Conservation (phyloP, 2,329 filamentous ascomycete genomes). For the Penicillium vulpinum region DNA sequence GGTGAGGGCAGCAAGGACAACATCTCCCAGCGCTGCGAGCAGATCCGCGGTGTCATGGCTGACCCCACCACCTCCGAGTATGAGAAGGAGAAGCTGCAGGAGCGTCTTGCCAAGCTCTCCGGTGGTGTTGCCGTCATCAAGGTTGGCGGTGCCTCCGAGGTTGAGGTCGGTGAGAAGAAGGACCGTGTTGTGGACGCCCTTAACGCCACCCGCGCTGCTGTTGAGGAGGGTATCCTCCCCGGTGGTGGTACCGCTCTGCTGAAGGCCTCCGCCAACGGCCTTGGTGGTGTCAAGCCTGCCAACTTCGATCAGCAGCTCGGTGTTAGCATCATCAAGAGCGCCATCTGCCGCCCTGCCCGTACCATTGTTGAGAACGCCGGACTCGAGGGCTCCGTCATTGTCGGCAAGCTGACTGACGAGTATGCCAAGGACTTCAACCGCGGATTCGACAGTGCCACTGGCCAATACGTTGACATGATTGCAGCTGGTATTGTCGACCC, state of each 20-base stretch:
- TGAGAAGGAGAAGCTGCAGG: slow-evolving; percentile 99
- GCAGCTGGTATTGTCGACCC: slow-evolving; percentile 94
- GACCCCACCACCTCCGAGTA: slow-evolving; percentile 96
- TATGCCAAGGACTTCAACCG: slow-evolving; percentile 92
- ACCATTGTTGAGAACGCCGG: slow-evolving; percentile 98
- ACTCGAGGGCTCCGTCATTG: slow-evolving; percentile 89
- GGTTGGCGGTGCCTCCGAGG: slow-evolving; percentile 95
- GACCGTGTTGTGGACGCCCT: slow-evolving; percentile 98
- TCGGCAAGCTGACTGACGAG: slow-evolving; percentile 97
- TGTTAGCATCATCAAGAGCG: slow-evolving; percentile 95
- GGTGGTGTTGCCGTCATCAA: slow-evolving; percentile 99
- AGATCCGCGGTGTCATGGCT: slow-evolving; percentile 95
- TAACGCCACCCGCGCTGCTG: slow-evolving; percentile 95
- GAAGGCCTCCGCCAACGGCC: slow-evolving; percentile 90
- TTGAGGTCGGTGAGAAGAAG: slow-evolving; percentile 99
- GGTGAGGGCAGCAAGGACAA: slow-evolving; percentile 92
- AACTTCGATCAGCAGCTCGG: slow-evolving; percentile 99
- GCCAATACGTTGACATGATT: slow-evolving; percentile 99
- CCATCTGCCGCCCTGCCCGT: slow-evolving; percentile 91
- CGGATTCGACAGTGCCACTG: slow-evolving; percentile 94
- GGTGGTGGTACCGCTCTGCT: slow-evolving; percentile 97
- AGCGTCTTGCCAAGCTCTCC: slow-evolving; percentile 98
- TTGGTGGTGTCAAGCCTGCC: slow-evolving; percentile 75
- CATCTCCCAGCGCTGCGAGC: slow-evolving; percentile 94
- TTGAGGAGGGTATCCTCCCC: slow-evolving; percentile 98